A percentile compares a stretch with the other conserved stretches of the same genome.
Evolutionary conservation across 495 filamentous ascomycete species (phyloP).

Genomic region (Eremomyces bilateralis): DNA sequence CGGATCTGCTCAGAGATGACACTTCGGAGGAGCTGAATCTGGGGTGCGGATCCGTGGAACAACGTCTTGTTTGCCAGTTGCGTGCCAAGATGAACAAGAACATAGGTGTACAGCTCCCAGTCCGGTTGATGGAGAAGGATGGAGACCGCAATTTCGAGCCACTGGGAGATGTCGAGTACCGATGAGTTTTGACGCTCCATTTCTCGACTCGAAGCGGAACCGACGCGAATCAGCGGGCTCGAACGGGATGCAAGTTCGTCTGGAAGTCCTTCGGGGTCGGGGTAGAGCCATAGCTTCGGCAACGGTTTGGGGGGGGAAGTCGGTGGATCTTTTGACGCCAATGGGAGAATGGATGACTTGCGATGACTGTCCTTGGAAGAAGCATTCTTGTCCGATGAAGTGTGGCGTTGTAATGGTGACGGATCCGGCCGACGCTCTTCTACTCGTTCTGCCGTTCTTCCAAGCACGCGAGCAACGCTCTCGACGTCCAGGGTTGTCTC

Average conservation of each 20-base stretch:
- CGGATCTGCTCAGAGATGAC: slow-evolving; percentile 64
- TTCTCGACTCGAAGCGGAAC: slow-evolving; percentile 11
- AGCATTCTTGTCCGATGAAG: slow-evolving; percentile 6
- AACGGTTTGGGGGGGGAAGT: slow-evolving; percentile 19
- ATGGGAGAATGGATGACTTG: slow-evolving; percentile 16
- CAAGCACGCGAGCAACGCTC: slow-evolving; percentile 46
- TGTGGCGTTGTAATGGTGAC: not conserved
- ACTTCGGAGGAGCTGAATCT: slow-evolving; percentile 56
- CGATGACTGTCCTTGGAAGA: slow-evolving; percentile 6
- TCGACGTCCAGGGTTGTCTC: slow-evolving; percentile 42
- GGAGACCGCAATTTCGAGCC: slow-evolving; percentile 53
- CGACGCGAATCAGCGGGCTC: slow-evolving; percentile 18
- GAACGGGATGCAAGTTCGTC: slow-evolving; percentile 15
- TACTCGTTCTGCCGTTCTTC: slow-evolving; percentile 41
- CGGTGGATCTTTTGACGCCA: slow-evolving; percentile 4
- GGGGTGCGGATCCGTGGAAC: slow-evolving; percentile 45
- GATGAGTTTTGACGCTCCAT: slow-evolving; percentile 5
- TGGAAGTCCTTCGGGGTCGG: slow-evolving; percentile 27
- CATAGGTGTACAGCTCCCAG: slow-evolving; percentile 89
- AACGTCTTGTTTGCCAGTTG: slow-evolving; percentile 81
- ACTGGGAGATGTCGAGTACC: slow-evolving; percentile 43
- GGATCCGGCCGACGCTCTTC: slow-evolving; percentile 6
- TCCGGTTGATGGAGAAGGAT: slow-evolving; percentile 52
- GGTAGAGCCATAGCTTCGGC: slow-evolving; percentile 34
- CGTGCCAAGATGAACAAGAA: slow-evolving; percentile 65